phyloP scores from a whole-genome alignment of 768 basidiomycete genomes.

The Lentinus tigrinus region DNA sequence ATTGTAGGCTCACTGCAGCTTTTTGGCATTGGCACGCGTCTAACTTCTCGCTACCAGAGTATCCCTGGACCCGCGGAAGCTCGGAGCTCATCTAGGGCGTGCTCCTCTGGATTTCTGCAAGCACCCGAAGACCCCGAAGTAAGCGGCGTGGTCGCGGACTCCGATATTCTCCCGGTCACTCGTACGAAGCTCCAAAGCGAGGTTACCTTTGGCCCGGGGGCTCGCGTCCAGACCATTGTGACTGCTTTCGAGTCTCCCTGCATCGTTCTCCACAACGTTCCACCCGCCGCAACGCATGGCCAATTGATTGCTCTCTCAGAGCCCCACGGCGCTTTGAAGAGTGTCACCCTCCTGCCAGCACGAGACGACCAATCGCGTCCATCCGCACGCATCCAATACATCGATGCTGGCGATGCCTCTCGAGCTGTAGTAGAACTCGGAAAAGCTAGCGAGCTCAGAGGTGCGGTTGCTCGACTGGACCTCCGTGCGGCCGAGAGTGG shows the following conservation, averaged over 20 bases:
- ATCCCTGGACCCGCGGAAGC: too few species aligned
- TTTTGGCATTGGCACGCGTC: background rate
- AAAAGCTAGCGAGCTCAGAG: conserved; percentile 18
- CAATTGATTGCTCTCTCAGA: conserved; percentile 34
- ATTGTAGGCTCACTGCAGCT: background rate
- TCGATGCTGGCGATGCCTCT: conserved; percentile 29
- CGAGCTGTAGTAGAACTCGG: conserved; percentile 28
- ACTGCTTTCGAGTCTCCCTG: conserved; percentile 40
- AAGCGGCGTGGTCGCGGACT: too few species aligned
- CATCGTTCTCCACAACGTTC: conserved; percentile 42
- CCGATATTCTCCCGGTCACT: conserved; percentile 1
- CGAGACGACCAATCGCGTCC: background rate
- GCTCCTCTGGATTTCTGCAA: too few species aligned
- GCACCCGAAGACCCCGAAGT: background rate
- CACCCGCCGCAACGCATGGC: conserved; percentile 25
- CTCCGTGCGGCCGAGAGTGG: conserved; percentile 22
- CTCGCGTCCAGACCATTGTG: conserved; percentile 29
- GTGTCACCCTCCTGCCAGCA: conserved; percentile 25
- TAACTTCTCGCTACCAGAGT: too few species aligned
- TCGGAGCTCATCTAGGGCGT: too few species aligned
- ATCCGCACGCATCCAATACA: conserved; percentile 31
- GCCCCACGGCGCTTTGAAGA: conserved; percentile 31
- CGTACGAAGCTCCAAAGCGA: conserved; percentile 31
- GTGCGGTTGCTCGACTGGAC: conserved; percentile 32
- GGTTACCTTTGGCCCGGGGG: conserved; percentile 35